Base-by-base conservation (phyloP, 2,329 filamentous ascomycete species). In the Hypoxylon sp. region DNA sequence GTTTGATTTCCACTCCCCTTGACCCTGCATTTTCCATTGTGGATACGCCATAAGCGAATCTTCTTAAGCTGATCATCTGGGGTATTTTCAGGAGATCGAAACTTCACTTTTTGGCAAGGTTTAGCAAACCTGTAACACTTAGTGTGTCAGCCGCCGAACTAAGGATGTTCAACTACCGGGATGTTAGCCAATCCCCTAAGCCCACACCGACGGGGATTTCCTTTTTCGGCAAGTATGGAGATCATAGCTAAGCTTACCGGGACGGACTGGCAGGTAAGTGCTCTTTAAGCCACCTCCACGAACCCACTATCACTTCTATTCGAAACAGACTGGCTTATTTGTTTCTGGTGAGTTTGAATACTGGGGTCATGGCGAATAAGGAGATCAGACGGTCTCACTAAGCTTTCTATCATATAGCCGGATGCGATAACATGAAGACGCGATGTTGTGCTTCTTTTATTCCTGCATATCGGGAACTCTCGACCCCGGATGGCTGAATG, bases 261-360 rank as follows among this genome's bases (percentile, higher is more conserved):
- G 39, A 42, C 19, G 17, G 42, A 14, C 13, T 22, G 14, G 31
- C 35, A 37, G 39, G 42, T 29, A 56, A 52, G 57, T 46, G 61
- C 55, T 29, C 42, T 59, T 56, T 50, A 51, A 17, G 50, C 47
- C 22, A 53, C 46, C 33, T 48, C 58, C 64, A 65, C 56, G 39
- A 47, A 50, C 54, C 58, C 64, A 65, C 56, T 53, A 47, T 53
- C 53, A 55, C 48, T 42, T 70, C 48, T 68, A 55, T 52, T 54
- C 58, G 47, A 63, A 65, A 60, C 65, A 26, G 47, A 29, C 19
- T 61, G 24, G 59, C 55, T 51, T 39, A 51, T 26, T 31, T 59
- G 68, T 71, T 71, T 71, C 65, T 46, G 50, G 42, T 66, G 13
- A 11, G 68, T 71, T 68, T 71, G 46, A 59, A 65, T 62, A 50